Evolutionary conservation across 306 rosid genomes (phyloP).

Genomic region (Delonix regia): DNA sequence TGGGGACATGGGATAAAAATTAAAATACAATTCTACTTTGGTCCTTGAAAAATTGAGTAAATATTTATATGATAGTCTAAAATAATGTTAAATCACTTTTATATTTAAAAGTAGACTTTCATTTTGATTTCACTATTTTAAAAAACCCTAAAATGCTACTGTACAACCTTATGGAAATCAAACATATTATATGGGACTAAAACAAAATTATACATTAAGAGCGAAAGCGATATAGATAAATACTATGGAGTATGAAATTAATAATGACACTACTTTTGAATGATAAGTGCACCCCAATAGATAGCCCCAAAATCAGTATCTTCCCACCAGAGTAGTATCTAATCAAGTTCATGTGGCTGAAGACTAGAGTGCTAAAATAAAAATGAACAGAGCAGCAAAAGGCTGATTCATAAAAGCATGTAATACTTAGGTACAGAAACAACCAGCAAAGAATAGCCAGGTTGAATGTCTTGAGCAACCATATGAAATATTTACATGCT

Average conservation of each 20-base stretch:
- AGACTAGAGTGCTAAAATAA: not conserved
- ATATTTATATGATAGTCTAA: not conserved
- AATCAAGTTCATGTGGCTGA: not conserved
- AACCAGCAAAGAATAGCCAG: conserved; percentile 50
- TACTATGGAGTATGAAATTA: not conserved
- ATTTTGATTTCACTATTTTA: not conserved
- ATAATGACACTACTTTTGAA: not conserved
- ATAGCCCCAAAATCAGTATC: not conserved
- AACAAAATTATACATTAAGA: not conserved
- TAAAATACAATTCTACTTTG: too few species aligned
- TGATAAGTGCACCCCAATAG: not conserved
- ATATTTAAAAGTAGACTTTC: not conserved
- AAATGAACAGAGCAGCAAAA: conserved; percentile 1
- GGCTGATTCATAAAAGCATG: not conserved
- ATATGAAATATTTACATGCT: conserved; percentile 67
- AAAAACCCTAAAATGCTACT: not conserved
- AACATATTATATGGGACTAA: not conserved
- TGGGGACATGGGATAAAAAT: too few species aligned
- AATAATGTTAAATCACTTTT: not conserved
- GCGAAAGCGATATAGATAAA: not conserved
- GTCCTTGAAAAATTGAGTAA: not conserved
- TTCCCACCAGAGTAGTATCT: not conserved
- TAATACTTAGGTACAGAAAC: conserved; percentile 12
- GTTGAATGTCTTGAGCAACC: conserved; percentile 53
- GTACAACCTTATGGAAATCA: not conserved